Evolutionary conservation across 2,329 filamentous ascomycete species (phyloP), one percentile per base, ranked within the genome.

Genomic region (Ophiostoma quercus): DNA sequence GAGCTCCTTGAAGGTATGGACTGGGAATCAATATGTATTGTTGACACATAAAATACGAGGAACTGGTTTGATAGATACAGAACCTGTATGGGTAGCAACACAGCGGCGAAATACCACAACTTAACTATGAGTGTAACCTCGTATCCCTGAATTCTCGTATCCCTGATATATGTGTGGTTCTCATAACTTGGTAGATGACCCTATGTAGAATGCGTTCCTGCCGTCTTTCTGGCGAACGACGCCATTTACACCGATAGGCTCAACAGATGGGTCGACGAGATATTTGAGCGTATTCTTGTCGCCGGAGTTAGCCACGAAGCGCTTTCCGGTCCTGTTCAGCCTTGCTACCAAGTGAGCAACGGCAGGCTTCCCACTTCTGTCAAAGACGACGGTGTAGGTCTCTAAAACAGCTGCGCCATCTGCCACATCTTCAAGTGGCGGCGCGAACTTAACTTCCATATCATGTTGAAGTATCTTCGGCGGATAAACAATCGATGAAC

Each of bases 301-400:
- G 37, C 69, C 67, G 6, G 68, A 57, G 43, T 71, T 71, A 11
- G 69, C 51, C 29, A 70, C 67, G 7, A 69, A 71, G 4, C 71
- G 69, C 22, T 65, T 57, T 2, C 67, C 67, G 1, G 37, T 60
- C 16, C 8, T 14, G 9, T 67, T 54, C 4, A 69, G 34, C 14
- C 67, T 51, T 0, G 47, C 67, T 5, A 72, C 67, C 51, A 72
- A 67, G 39, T 67, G 62, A 0, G 37, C 71, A 4, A 67, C 25
- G 0, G n/a, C 7, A 2, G 71, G 71, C 2, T 37, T 6, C 12
- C 69, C 71, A 9, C 16, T 62, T 3, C 71, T 65, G 19, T 57
- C 66, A 25, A 67, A 71, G 16, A 29, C 67, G 7, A 70, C 67
- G 0, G 69, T 71, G 39, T 71, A 71, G 9, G 69, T 71, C 71